These are phyloP conservation scores for Ophiostoma perfectum DNA, from an alignment of 2,329 filamentous ascomycete genomes.

Conservation along the genomic window DNA sequence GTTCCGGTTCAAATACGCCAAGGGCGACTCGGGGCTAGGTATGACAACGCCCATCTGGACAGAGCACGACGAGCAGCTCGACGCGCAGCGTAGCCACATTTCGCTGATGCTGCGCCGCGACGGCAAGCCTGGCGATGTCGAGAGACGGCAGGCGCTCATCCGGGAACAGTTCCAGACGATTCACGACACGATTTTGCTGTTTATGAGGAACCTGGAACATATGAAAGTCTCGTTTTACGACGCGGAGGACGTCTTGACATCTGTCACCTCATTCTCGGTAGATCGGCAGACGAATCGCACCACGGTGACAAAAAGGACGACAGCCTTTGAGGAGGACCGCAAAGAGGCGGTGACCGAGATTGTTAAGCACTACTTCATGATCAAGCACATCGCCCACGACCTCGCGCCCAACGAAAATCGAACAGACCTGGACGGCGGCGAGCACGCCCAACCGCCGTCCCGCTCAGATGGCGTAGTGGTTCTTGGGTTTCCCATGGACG, in stretches of 20 bases:
- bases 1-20: conserved; percentile 40
- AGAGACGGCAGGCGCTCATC: conserved; percentile 28
- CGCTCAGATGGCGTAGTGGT: conserved; percentile 35
- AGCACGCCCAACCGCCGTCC: conserved; percentile 21
- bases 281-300: conserved; percentile 8
- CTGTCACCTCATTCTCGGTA: neutral
- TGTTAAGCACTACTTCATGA: conserved; percentile 31
- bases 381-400: conserved; percentile 29
- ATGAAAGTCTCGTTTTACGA: conserved; percentile 34
- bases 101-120: conserved; percentile 36
- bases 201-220: conserved; percentile 37
- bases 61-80: conserved; percentile 25
- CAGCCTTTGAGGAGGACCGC: neutral
- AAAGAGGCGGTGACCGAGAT: neutral
- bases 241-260: conserved; percentile 7
- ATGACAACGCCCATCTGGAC: conserved; percentile 47
- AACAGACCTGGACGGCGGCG: conserved; percentile 30
- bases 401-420: conserved; percentile 36
- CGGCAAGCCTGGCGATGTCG: conserved; percentile 25
- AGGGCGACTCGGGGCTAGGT: conserved; percentile 43
- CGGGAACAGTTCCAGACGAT: conserved; percentile 36
- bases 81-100: conserved; percentile 33
- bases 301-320: neutral
- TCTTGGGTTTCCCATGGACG: conserved; percentile 43
- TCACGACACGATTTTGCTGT: conserved; percentile 39